Conservation (phyloP, 441 rosid genomes). For the Gossypium davidsonii region DNA sequence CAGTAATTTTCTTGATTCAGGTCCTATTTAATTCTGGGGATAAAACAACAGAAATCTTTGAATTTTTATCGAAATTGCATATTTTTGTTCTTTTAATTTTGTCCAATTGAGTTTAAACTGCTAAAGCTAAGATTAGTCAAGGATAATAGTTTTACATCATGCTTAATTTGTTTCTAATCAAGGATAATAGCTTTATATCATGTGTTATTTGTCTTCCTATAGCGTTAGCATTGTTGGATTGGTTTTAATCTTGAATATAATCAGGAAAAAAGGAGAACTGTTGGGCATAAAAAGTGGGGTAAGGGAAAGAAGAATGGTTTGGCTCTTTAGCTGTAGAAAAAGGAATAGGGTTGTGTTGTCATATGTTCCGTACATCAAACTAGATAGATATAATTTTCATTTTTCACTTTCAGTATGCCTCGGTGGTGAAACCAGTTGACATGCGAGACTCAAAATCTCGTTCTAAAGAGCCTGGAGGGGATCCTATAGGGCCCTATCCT, state of each 20-base stretch:
- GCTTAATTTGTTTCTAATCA: neutral
- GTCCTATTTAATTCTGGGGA: neutral
- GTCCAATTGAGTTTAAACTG: neutral
- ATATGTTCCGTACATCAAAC: neutral
- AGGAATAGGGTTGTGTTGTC: constrained; percentile 2
- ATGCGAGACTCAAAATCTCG: neutral
- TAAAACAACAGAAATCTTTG: neutral
- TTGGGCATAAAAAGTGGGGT: neutral
- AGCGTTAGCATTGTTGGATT: neutral
- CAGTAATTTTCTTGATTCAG: neutral
- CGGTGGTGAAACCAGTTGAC: neutral
- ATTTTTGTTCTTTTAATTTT: constrained; percentile 7
- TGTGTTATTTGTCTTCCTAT: neutral
- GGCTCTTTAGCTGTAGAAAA: neutral
- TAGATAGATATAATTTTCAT: neutral
- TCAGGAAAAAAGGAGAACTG: neutral
- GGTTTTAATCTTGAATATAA: constrained; percentile 5
- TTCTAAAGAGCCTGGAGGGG: neutral
- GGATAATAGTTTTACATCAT: neutral
- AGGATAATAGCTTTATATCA: neutral
- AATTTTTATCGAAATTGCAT: neutral
- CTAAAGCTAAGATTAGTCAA: neutral
- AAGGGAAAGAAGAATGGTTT: neutral
- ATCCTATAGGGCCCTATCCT: neutral
- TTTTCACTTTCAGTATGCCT: neutral